phyloP scores from a whole-genome alignment of 163 green algal genomes.

The Smithsoniella earleae region DNA sequence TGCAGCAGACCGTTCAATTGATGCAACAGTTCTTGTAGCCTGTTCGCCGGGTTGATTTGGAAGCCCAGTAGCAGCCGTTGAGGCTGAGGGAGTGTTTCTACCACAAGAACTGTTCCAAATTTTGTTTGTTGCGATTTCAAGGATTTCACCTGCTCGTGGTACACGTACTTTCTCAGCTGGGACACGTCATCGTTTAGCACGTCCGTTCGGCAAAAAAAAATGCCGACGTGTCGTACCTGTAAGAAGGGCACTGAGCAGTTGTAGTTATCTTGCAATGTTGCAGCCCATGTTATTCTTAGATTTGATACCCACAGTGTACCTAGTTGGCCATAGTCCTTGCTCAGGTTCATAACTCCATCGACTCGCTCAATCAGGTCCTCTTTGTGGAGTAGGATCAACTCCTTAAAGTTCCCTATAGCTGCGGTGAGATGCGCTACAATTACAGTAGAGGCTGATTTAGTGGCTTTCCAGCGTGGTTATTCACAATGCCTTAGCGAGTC shows the following conservation, averaged over 20 bases:
- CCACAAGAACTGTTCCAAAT: conserved; percentile 17
- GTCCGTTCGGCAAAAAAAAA: no score
- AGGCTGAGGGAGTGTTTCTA: conserved; percentile 12
- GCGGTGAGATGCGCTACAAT: neutral
- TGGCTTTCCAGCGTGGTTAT: no score
- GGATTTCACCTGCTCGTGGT: conserved; percentile 22
- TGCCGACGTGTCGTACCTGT: neutral
- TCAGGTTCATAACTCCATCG: conserved; percentile 26
- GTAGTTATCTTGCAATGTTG: conserved; percentile 25
- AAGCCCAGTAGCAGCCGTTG: conserved; percentile 25
- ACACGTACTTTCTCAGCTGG: no score
- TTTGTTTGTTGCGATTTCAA: conserved; percentile 21
- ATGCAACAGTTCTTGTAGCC: conserved; percentile 7
- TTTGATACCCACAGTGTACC: conserved; percentile 7
- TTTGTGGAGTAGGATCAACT: conserved; percentile 10
- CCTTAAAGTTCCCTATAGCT: neutral
- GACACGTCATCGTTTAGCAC: no score
- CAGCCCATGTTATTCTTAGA: conserved; percentile 1
- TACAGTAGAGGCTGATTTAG: neutral
- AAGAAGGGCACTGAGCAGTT: conserved; percentile 29
- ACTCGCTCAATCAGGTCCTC: conserved; percentile 5
- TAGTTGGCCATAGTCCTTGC: conserved; percentile 17
- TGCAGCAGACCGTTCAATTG: neutral
- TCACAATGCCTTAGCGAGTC: no score
- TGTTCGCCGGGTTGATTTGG: conserved; percentile 13